phyloP scores from a whole-genome alignment of 2,329 filamentous ascomycete genomes.

The Sphaerulina populicola region DNA sequence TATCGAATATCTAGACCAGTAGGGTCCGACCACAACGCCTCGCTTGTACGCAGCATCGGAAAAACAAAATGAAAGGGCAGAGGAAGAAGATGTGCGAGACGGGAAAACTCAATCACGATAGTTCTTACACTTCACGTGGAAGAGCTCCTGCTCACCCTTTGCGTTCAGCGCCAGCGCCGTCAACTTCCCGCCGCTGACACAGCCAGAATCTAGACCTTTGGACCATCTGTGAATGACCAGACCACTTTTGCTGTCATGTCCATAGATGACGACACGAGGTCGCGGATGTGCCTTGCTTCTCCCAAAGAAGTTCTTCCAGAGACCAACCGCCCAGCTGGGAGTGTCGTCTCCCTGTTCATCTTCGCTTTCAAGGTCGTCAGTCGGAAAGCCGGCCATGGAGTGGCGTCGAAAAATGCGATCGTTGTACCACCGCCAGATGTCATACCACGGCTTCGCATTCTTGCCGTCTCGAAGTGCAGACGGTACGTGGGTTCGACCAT shows the following conservation, averaged over 20 bases:
- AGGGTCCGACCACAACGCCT: constrained; percentile 8
- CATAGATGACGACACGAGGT: constrained; percentile 64
- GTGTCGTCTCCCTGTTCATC: neutral
- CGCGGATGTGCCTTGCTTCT: constrained; percentile 38
- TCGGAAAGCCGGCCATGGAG: constrained; percentile 18
- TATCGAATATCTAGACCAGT: neutral
- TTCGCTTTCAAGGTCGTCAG: constrained; percentile 5
- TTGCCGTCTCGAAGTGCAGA: constrained; percentile 34
- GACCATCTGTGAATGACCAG: constrained; percentile 61
- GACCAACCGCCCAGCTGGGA: constrained; percentile 5
- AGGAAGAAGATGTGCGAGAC: neutral
- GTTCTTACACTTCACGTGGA: constrained; percentile 38
- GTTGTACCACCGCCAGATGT: constrained; percentile 32
- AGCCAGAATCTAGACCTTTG: constrained; percentile 78
- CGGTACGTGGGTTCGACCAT: constrained; percentile 53
- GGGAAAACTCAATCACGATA: constrained; percentile 19
- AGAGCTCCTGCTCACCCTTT: constrained; percentile 31
- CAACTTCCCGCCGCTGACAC: constrained; percentile 65
- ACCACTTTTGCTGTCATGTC: constrained; percentile 71
- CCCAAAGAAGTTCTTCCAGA: constrained; percentile 21
- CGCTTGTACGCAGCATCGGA: constrained; percentile 11
- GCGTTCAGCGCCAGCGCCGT: constrained; percentile 68
- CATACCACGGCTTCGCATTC: constrained; percentile 25
- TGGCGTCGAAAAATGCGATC: constrained; percentile 23
- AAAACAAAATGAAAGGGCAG: too few species aligned